Percentiles rank a stretch among this genome's conserved stretches.
These are phyloP conservation scores for Clonostachys rosea DNA, from an alignment of 2,329 filamentous ascomycete genomes.

Conservation along the genomic window DNA sequence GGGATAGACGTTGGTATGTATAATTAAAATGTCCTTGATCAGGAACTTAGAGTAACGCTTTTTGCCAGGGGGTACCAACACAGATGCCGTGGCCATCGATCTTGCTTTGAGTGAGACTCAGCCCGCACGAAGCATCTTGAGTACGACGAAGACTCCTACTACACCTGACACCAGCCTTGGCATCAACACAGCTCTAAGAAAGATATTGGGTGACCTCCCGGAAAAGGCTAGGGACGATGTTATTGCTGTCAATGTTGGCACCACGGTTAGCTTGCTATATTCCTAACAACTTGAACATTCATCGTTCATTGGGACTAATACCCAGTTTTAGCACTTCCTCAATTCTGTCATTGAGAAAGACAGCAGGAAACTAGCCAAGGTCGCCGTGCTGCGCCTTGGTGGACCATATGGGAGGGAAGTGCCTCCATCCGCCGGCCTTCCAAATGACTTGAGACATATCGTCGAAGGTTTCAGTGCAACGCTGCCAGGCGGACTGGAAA, in stretches of 20 bases:
- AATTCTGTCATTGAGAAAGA: conserved; percentile 43
- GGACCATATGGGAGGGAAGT: conserved; percentile 36
- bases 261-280: conserved; percentile 15
- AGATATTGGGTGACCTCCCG: no score
- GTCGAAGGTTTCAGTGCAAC: conserved; percentile 33
- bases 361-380: conserved; percentile 30
- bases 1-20: no score
- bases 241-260: conserved; percentile 43
- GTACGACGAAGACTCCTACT: conserved; percentile 42
- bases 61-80: no score
- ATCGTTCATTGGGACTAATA: no score
- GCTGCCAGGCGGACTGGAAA: conserved; percentile 39
- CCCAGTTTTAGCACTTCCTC: conserved; percentile 29
- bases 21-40: no score
- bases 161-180: conserved; percentile 44
- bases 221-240: conserved; percentile 20
- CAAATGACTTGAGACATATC: conserved; percentile 28
- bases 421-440: conserved; percentile 41
- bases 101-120: no score
- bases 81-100: no score
- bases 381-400: conserved; percentile 40
- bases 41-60: no score
- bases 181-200: conserved; percentile 36
- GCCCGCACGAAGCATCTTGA: conserved; percentile 23
- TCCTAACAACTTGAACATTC: no score